Percentiles rank a stretch among this genome's conserved stretches.
Evolutionary conservation across 2,329 filamentous ascomycete species (phyloP).

Genomic region (Triangularia verruculosa): DNA sequence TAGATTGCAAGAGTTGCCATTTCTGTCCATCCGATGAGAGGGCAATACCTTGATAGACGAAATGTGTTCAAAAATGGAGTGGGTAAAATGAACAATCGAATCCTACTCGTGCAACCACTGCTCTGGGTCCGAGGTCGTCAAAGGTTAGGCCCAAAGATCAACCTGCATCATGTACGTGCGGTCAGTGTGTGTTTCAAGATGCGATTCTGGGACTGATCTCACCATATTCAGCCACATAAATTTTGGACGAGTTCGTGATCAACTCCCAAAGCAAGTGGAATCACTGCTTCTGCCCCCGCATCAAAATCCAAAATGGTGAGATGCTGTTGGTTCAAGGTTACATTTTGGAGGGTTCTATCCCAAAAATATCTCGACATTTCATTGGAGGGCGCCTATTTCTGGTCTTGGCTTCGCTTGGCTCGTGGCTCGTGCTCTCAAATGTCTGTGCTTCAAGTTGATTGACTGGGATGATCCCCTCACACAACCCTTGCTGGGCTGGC

Average conservation of each 20-base stretch:
- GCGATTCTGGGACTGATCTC: not conserved
- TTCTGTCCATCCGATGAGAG: not conserved
- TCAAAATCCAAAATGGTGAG: not conserved
- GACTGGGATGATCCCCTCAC: not conserved
- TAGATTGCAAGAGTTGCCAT: not conserved
- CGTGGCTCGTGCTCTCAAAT: not conserved
- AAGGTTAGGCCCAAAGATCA: not conserved
- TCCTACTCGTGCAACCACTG: not conserved
- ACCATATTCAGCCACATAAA: not conserved
- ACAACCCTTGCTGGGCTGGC: not conserved
- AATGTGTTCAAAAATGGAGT: not conserved
- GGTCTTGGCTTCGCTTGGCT: not conserved
- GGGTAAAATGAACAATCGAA: not conserved
- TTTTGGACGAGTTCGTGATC: not conserved
- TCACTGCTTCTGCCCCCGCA: not conserved
- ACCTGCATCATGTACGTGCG: not conserved
- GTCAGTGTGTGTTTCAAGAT: not conserved
- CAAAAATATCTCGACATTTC: not conserved
- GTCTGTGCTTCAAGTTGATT: not conserved
- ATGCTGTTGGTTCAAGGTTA: conserved; percentile 2
- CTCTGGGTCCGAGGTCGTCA: not conserved
- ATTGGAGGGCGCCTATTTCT: not conserved
- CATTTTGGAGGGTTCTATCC: not conserved
- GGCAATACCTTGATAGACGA: not conserved
- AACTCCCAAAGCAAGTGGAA: not conserved